phyloP scores from a whole-genome alignment of 75 land plant genomes.

The Pinus albicaulis region DNA sequence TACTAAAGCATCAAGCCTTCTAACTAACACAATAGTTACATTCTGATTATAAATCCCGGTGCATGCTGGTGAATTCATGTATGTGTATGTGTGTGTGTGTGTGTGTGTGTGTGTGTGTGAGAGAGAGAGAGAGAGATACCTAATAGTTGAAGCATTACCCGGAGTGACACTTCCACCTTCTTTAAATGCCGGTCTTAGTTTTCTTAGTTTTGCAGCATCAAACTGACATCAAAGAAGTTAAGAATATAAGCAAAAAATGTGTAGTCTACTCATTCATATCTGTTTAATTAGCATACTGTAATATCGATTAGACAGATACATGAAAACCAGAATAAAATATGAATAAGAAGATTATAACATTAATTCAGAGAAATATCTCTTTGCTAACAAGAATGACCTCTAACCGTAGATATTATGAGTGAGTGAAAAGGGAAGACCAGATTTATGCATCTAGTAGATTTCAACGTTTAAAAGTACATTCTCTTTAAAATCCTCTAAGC shows the following conservation, averaged over 20 bases:
- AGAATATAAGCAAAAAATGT: constrained; percentile 12
- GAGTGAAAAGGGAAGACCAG: too few relatives aligned
- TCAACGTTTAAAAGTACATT: too few relatives aligned
- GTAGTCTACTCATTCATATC: background rate
- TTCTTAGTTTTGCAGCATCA: constrained; percentile 80
- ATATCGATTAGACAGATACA: background rate
- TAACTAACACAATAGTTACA: background rate
- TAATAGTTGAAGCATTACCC: constrained; percentile 96
- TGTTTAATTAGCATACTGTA: background rate
- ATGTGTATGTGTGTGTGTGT: too few relatives aligned
- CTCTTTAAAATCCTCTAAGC: background rate
- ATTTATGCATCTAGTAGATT: too few relatives aligned
- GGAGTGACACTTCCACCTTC: constrained; percentile 90
- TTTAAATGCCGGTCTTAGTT: constrained; percentile 92
- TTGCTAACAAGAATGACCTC: too few relatives aligned
- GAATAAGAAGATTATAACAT: too few relatives aligned
- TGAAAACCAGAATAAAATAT: background rate
- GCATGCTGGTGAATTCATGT: background rate
- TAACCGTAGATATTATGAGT: too few relatives aligned
- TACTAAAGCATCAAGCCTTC: background rate
- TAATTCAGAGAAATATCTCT: too few relatives aligned
- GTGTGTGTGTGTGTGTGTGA: background rate
- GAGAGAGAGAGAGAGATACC: constrained; percentile 30
- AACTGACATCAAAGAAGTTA: constrained; percentile 41
- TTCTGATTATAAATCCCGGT: background rate